phyloP scores from a whole-genome alignment of 1,284 basidiomycete species.

The Dichomitus squalens region DNA sequence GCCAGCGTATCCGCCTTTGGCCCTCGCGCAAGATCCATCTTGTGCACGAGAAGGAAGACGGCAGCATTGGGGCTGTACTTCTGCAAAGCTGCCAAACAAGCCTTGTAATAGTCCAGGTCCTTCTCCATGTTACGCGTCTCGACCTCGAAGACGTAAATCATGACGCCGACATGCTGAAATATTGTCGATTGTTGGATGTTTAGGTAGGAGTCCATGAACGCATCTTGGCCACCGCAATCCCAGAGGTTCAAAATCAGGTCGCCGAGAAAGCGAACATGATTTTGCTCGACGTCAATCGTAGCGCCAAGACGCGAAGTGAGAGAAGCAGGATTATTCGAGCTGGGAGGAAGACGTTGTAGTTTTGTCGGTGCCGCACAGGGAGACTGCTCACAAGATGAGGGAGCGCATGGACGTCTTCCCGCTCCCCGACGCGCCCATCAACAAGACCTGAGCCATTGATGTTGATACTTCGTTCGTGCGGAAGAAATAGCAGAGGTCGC shows the following conservation, averaged over 20 bases:
- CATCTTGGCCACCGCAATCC: slow-evolving; percentile 98
- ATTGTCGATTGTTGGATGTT: slow-evolving; percentile 89
- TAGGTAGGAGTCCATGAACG: slow-evolving; percentile 97
- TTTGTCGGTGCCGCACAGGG: neutral
- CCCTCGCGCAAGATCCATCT: slow-evolving; percentile 88
- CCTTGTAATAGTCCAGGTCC: slow-evolving; percentile 86
- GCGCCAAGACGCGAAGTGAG: slow-evolving; percentile 92
- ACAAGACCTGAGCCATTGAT: slow-evolving; percentile 62
- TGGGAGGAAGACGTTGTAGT: slow-evolving; percentile 33
- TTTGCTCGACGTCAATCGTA: slow-evolving; percentile 97
- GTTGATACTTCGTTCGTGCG: neutral
- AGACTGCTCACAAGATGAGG: slow-evolving; percentile 86
- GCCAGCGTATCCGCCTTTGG: slow-evolving; percentile 60
- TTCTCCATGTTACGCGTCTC: slow-evolving; percentile 73
- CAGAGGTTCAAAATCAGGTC: slow-evolving; percentile 94
- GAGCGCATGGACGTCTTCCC: slow-evolving; percentile 98
- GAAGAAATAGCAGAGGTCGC: neutral
- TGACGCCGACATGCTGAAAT: slow-evolving; percentile 93
- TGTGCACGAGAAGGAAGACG: slow-evolving; percentile 93
- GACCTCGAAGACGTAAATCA: slow-evolving; percentile 98
- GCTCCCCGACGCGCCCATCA: slow-evolving; percentile 93
- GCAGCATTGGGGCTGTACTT: slow-evolving; percentile 80
- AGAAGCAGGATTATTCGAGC: slow-evolving; percentile 92
- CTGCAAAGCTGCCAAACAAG: slow-evolving; percentile 80
- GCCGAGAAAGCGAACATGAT: slow-evolving; percentile 95